phyloP scores from a whole-genome alignment of 2,329 filamentous ascomycete genomes.

The Plenodomus lindquistii region DNA sequence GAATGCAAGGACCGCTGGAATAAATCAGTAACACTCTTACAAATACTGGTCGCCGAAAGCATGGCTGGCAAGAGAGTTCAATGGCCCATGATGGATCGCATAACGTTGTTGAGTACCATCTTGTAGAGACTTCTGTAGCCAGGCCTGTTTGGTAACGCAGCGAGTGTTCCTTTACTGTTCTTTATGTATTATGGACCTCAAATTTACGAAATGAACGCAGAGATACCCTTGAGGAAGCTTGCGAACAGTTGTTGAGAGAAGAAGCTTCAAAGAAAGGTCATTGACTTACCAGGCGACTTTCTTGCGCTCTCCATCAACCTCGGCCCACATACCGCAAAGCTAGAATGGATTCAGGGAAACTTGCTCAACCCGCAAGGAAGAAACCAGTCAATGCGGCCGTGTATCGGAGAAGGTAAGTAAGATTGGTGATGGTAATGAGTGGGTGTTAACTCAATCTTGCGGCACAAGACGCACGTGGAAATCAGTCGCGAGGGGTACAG shows the following conservation, averaged over 20 bases:
- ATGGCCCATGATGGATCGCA: background rate
- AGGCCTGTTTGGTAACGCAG: no score
- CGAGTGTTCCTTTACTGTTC: no score
- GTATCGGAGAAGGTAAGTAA: conserved; percentile 21
- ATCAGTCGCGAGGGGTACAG: conserved; percentile 27
- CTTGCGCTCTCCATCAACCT: conserved; percentile 70
- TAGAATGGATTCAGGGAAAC: conserved; percentile 25
- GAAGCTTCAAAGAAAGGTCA: background rate
- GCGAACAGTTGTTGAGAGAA: no score
- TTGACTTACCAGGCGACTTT: conserved; percentile 73
- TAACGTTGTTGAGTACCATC: background rate
- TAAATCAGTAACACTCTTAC: conserved; percentile 12
- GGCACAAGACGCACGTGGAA: conserved; percentile 33
- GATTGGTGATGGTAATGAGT: conserved; percentile 19
- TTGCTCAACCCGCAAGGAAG: conserved; percentile 32
- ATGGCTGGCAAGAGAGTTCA: background rate
- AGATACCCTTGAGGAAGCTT: no score
- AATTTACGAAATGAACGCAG: no score
- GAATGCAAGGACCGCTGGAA: conserved; percentile 71
- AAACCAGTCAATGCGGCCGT: conserved; percentile 19
- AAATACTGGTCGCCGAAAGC: background rate
- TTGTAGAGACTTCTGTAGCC: no score
- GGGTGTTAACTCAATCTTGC: conserved; percentile 19
- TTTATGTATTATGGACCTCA: no score
- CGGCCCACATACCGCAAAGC: conserved; percentile 58